Conservation (phyloP, 2,329 filamentous ascomycete species). For the Hymenoscyphus scutula region DNA sequence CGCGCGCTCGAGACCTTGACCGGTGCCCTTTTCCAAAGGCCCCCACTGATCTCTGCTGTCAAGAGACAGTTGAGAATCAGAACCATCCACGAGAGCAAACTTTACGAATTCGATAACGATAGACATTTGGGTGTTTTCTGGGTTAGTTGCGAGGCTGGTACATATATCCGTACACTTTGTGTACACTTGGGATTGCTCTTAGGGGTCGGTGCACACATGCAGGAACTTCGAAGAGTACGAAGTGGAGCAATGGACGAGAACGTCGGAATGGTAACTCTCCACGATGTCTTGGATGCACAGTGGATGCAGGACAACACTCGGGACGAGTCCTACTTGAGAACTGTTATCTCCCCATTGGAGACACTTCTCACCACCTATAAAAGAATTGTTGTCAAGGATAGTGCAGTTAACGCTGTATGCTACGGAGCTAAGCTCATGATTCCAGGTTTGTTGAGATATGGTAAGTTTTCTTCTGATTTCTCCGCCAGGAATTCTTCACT, state of each 20-base stretch:
- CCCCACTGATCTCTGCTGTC: conserved; percentile 95
- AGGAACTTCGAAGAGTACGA: conserved; percentile 91
- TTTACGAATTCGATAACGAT: conserved; percentile 98
- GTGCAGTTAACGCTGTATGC: conserved; percentile 93
- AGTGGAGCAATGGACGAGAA: conserved; percentile 94
- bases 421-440: conserved; percentile 99
- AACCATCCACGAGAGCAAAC: conserved; percentile 95
- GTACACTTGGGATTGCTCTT: conserved; percentile 78
- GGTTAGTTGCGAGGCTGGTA: conserved; percentile 98
- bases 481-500: conserved; percentile 18
- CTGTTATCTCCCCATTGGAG: conserved; percentile 89
- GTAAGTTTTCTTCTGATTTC: conserved; percentile 46
- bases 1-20: conserved; percentile 94
- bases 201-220: conserved; percentile 94
- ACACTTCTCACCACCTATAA: conserved; percentile 91
- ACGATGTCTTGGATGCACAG: conserved; percentile 94
- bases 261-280: conserved; percentile 85
- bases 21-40: conserved; percentile 94
- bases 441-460: conserved; percentile 88
- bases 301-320: conserved; percentile 94
- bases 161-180: conserved; percentile 97
- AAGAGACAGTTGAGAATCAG: conserved; percentile 98
- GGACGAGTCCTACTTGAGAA: conserved; percentile 88
- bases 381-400: conserved; percentile 96
- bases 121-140: conserved; percentile 97